phyloP scores from a whole-genome alignment of 129 eudicot species.

The Flaveria robusta region DNA sequence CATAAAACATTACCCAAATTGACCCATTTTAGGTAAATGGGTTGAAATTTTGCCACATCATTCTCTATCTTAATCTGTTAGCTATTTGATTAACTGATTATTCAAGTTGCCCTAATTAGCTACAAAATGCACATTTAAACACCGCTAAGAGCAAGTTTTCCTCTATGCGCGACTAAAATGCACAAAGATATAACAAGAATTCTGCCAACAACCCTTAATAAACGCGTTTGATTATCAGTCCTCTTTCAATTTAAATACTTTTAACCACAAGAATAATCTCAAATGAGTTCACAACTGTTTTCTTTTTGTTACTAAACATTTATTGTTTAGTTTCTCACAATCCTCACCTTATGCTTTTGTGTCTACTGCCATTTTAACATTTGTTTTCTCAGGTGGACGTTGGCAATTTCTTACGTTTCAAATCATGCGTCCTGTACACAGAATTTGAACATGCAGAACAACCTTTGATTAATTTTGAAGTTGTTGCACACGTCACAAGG shows the following conservation, averaged over 20 bases:
- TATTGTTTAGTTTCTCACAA: background rate
- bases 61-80: too few relatives aligned
- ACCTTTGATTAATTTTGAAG: constrained; percentile 90
- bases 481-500: constrained; percentile 96
- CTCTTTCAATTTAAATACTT: background rate
- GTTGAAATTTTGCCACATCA: too few relatives aligned
- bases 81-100: too few relatives aligned
- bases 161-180: too few relatives aligned
- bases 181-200: too few relatives aligned
- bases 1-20: background rate
- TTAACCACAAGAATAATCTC: background rate
- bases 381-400: constrained; percentile 75
- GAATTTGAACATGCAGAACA: constrained; percentile 70
- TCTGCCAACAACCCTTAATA: too few relatives aligned
- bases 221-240: too few relatives aligned
- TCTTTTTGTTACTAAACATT: background rate
- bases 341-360: background rate
- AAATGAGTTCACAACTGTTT: background rate
- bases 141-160: too few relatives aligned
- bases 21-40: background rate
- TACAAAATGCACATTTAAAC: too few relatives aligned
- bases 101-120: too few relatives aligned
- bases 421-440: constrained; percentile 85
- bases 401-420: constrained; percentile 91
- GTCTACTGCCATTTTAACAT: background rate